phyloP scores from a whole-genome alignment of 176 grass and related monocot species.

The Carex kokanica region DNA sequence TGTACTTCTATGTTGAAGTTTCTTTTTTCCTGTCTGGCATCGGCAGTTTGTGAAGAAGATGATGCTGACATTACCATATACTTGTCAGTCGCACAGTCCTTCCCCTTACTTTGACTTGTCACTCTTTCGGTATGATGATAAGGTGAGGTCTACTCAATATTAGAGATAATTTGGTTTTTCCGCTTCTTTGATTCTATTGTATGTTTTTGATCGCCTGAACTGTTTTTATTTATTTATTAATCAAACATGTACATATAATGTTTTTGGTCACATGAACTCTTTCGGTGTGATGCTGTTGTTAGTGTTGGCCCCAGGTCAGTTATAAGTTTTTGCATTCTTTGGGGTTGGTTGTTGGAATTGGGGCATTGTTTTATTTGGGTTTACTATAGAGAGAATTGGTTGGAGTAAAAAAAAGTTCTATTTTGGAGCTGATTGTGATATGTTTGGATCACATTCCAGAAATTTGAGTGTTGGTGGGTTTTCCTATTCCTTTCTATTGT shows the following conservation, averaged over 20 bases:
- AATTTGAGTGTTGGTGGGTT: not conserved
- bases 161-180: conserved; percentile 20
- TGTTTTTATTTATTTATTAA: not conserved
- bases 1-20: not conserved
- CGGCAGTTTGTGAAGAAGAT: conserved; percentile 91
- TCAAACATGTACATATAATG: not conserved
- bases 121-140: conserved; percentile 97
- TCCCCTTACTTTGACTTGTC: conserved; percentile 95
- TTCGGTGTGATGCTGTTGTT: not conserved
- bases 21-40: conserved; percentile 23
- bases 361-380: not conserved
- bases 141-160: conserved; percentile 45
- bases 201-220: not conserved
- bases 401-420: not conserved
- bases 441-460: not conserved
- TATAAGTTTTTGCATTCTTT: not conserved
- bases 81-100: conserved; percentile 93
- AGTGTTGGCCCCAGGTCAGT: not conserved
- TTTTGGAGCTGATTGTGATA: not conserved
- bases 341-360: not conserved
- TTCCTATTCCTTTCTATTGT: not conserved
- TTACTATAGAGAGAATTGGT: not conserved
- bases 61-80: conserved; percentile 73
- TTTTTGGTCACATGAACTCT: not conserved
- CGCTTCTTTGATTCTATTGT: not conserved